Evolutionary conservation across 2,329 filamentous ascomycete genomes (phyloP), one percentile per base, ranked within the genome.

Genomic region (Erysiphe pulchra): DNA sequence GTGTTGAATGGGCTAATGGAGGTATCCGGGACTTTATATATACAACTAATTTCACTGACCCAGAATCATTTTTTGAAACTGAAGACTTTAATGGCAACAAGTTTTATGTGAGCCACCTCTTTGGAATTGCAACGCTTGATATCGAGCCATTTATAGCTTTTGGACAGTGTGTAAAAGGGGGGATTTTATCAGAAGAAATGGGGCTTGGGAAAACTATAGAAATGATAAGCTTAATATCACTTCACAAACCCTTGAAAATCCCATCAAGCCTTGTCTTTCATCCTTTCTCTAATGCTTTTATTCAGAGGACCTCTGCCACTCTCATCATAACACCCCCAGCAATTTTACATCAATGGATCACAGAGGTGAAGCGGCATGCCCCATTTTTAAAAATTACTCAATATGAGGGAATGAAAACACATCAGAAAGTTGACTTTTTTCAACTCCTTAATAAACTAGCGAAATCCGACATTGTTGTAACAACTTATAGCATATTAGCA

Each of bases 131-230:
- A 4, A 67, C 71, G 1, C 62, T 63, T 34, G 65, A 78, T 53
- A 48, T 64, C 9, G 49, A 55, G 0, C 54, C 61, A 2, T 73
- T 73, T 46, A 57, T 59, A 32, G 56, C 62, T 40, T 48, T 58
- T 18, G 61, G 70, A 45, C 55, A 57, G n/a, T 50, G 53, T 0
- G 47, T 72, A 11, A 66, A 60, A 41, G 72, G 74, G 12, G 57
- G 57, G 3, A 57, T 58, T 42, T 62, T 87, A 5, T 75, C 79
- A 0, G 81, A 87, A 55, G 81, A 87, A 58, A 87, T 87, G 81
- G 81, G 81, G 0, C 63, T 87, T 1, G 81, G 81, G 1, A 87
- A 87, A 58, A 87, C 81, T 0, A 65, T 86, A 2, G 82, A 87
- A 60, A 65, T 82, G 2, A 72, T 85, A 40, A 69, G 76, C 4